A percentile compares a stretch with the other conserved stretches of the same genome.
Evolutionary conservation across 2,329 filamentous ascomycete species (phyloP).

Genomic region (Fusarium sp.): DNA sequence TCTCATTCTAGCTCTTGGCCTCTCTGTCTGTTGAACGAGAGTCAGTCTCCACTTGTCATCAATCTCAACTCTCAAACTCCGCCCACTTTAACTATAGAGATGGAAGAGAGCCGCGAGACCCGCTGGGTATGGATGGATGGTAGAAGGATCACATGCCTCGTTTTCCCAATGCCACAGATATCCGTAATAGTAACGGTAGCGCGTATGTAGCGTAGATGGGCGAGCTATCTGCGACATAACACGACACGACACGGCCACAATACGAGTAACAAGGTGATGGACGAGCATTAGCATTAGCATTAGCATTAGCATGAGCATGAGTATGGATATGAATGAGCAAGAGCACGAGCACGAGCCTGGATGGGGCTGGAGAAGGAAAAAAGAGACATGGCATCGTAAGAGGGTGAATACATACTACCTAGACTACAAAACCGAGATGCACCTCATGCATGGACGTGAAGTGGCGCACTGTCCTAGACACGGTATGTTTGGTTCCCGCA

Average conservation of each 20-base stretch:
- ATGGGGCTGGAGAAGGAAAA: slow-evolving; percentile 9
- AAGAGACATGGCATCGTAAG: slow-evolving; percentile 23
- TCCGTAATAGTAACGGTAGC: slow-evolving; percentile 26
- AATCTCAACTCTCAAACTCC: neutral
- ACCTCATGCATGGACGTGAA: slow-evolving; percentile 18
- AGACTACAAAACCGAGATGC: neutral
- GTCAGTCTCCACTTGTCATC: slow-evolving; percentile 31
- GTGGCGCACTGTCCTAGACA: slow-evolving; percentile 29
- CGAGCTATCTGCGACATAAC: slow-evolving; percentile 10
- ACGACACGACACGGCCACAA: slow-evolving; percentile 4
- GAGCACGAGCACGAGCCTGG: slow-evolving; percentile 35
- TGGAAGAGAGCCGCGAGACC: slow-evolving; percentile 29
- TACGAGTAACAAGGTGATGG: slow-evolving; percentile 17
- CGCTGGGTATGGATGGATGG: slow-evolving; percentile 19
- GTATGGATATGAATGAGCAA: slow-evolving; percentile 16
- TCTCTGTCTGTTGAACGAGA: slow-evolving; percentile 9
- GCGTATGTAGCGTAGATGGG: slow-evolving; percentile 4
- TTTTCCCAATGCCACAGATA: slow-evolving; percentile 34
- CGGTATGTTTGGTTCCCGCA: slow-evolving; percentile 3
- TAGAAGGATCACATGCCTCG: slow-evolving; percentile 8
- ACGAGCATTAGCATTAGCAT: slow-evolving; percentile 5
- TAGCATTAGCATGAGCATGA: neutral
- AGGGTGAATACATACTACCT: slow-evolving; percentile 25
- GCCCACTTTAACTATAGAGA: neutral
- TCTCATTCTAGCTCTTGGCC: slow-evolving; percentile 27